Evolutionary conservation across 768 basidiomycete species (phyloP).

Genomic region (Tricholoma bakamatsutake): DNA sequence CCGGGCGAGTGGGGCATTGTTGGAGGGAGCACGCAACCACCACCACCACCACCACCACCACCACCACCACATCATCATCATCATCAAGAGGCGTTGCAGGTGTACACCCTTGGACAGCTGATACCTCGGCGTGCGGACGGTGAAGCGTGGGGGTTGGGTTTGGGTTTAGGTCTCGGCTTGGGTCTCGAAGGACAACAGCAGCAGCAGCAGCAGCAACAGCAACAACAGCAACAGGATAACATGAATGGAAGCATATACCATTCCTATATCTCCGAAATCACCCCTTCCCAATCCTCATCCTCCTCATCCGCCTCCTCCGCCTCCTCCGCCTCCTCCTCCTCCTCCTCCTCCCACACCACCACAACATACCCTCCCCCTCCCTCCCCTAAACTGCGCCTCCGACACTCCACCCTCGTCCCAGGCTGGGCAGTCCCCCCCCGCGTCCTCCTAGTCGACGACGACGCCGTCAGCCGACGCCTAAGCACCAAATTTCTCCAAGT

Average conservation of each 20-base stretch:
- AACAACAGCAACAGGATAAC: too few species aligned
- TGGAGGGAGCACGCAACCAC: too few species aligned
- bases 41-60: too few species aligned
- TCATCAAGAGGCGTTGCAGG: constrained; percentile 54
- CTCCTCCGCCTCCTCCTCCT: constrained; percentile 6
- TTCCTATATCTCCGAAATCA: too few species aligned
- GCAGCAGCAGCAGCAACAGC: too few species aligned
- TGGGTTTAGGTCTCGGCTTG: constrained; percentile 15
- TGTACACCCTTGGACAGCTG: constrained; percentile 76
- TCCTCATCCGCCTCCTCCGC: constrained; percentile 10
- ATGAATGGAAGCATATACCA: too few species aligned
- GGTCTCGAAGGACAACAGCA: too few species aligned
- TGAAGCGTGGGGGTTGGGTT: constrained; percentile 14
- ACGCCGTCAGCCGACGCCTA: constrained; percentile 82
- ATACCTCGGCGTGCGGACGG: constrained; percentile 43
- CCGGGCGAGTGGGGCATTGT: too few species aligned
- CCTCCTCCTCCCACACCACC: neutral
- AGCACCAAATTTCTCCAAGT: constrained; percentile 93
- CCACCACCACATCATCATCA: too few species aligned
- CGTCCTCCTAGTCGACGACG: constrained; percentile 93
- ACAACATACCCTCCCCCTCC: neutral
- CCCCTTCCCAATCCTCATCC: neutral
- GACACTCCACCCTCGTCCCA: constrained; percentile 77
- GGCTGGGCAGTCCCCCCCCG: constrained; percentile 90
- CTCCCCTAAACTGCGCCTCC: constrained; percentile 48